phyloP scores from a whole-genome alignment of 352 stramenopile genomes.

The Globisporangium apiculatum region DNA sequence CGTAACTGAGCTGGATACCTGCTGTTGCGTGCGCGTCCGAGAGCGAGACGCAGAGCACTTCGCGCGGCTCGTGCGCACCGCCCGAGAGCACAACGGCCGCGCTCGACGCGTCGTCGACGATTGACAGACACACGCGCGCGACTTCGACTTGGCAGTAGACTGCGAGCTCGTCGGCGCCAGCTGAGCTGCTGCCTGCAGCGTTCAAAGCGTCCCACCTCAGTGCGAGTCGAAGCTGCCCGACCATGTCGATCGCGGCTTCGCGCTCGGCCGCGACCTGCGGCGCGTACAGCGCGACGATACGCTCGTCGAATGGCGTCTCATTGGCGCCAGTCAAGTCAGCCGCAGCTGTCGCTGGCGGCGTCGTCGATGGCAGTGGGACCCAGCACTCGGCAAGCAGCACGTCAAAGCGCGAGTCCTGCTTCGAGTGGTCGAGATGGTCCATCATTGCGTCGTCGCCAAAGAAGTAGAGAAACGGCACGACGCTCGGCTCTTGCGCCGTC shows the following conservation, averaged over 20 bases:
- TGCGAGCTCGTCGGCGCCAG: slow-evolving; percentile 37
- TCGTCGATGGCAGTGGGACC: slow-evolving; percentile 53
- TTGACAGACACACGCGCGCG: slow-evolving; percentile 60
- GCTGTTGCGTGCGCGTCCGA: slow-evolving; percentile 61
- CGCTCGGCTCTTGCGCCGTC: slow-evolving; percentile 71
- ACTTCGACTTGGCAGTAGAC: slow-evolving; percentile 75
- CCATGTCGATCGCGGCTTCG: slow-evolving; percentile 35
- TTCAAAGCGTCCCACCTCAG: slow-evolving; percentile 79
- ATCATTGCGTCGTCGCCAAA: slow-evolving; percentile 84
- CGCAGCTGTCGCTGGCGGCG: slow-evolving; percentile 8
- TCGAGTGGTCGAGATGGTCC: slow-evolving; percentile 82
- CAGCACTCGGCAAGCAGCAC: slow-evolving; percentile 71
- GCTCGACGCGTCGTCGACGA: slow-evolving; percentile 54
- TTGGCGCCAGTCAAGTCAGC: slow-evolving; percentile 19
- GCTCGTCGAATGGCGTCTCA: slow-evolving; percentile 44
- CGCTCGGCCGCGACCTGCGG: slow-evolving; percentile 15
- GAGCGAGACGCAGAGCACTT: slow-evolving; percentile 70
- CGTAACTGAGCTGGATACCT: slow-evolving; percentile 75
- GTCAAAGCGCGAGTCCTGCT: slow-evolving; percentile 77
- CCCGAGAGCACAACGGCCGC: slow-evolving; percentile 20
- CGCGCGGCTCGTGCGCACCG: slow-evolving; percentile 34
- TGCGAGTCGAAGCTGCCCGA: slow-evolving; percentile 66
- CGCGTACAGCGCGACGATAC: slow-evolving; percentile 64
- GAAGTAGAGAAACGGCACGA: slow-evolving; percentile 85
- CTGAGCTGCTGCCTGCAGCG: slow-evolving; percentile 22